Evolutionary conservation across 345 rosid species (phyloP).

Genomic region (Salix viminalis): DNA sequence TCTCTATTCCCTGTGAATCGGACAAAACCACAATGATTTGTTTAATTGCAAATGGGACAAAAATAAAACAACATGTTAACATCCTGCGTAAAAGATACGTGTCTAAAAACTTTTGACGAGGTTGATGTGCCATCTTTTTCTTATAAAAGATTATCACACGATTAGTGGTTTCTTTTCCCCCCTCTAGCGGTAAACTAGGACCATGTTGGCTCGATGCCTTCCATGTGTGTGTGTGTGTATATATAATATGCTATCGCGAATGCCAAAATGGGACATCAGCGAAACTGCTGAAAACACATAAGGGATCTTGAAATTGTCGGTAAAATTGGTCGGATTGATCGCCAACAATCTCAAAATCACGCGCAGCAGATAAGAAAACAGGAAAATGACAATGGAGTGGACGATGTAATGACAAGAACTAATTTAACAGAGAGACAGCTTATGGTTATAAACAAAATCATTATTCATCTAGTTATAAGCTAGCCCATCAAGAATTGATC

Average conservation of each 20-base stretch:
- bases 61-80: too few relatives aligned
- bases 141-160: neutral
- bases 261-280: too few relatives aligned
- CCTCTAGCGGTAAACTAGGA: neutral
- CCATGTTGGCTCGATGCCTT: neutral
- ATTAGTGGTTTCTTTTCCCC: neutral
- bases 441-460: conserved; percentile 9
- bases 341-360: neutral
- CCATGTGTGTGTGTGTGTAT: too few relatives aligned
- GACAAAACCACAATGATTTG: neutral
- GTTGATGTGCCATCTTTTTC: neutral
- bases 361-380: neutral
- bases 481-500: neutral
- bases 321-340: neutral
- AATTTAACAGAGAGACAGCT: conserved; percentile 4
- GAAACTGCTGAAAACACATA: too few relatives aligned
- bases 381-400: too few relatives aligned
- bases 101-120: neutral
- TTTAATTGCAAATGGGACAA: neutral
- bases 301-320: neutral
- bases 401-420: neutral
- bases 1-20: neutral
- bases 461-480: neutral
- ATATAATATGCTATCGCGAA: too few relatives aligned
- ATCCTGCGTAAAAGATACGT: too few relatives aligned